Evolutionary conservation across 2,329 filamentous ascomycete genomes (phyloP), one percentile per base, ranked within the genome.

Genomic region (Cordyceps javanica): DNA sequence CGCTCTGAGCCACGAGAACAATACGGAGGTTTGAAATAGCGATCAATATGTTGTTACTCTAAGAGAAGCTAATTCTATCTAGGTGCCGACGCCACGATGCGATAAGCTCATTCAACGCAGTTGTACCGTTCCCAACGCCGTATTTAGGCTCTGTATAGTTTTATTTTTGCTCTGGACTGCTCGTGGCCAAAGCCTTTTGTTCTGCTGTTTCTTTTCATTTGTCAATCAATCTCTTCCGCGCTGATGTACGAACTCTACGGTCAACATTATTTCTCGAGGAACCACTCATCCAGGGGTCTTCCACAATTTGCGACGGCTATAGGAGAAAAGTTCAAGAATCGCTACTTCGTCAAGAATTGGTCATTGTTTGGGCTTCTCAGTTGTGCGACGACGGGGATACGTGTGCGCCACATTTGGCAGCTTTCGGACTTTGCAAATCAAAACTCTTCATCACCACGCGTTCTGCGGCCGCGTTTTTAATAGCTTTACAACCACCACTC

Each of bases 1-100:
- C 74, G 76, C 59, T 71, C 73, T 39, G 75, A 77, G 63, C 69
- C 71, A 32, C 73, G 76, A 23, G 75, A 77, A 61, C 63, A 72
- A 56, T 77, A 77, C 61, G 72, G 70, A 73, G 74, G 73, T 75
- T 72, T 65, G 70, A 61, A 55, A 52, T 60, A 65, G 49, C 51
- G 45, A 57, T 61, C 56, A 14, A 62, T 34, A 16, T 8, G 39
- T 6, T 41, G 16, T 21, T 19, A 7, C 13, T 13, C 26, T 28
- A 19, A 8, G 10, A 36, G 36, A 36, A 58, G 65, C 68, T 73
- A 67, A 73, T 63, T 34, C 46, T 25, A 55, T 41, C 14, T 41
- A 72, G 70, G 70, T 55, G 60, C 69, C 38, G 70, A 72, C 46
- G 64, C 67, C 58, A 65, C 63, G 59, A 63, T 66, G 48, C 62